Evolutionary conservation across 352 stramenopile species (phyloP).

Genomic region (Peronospora destructor): DNA sequence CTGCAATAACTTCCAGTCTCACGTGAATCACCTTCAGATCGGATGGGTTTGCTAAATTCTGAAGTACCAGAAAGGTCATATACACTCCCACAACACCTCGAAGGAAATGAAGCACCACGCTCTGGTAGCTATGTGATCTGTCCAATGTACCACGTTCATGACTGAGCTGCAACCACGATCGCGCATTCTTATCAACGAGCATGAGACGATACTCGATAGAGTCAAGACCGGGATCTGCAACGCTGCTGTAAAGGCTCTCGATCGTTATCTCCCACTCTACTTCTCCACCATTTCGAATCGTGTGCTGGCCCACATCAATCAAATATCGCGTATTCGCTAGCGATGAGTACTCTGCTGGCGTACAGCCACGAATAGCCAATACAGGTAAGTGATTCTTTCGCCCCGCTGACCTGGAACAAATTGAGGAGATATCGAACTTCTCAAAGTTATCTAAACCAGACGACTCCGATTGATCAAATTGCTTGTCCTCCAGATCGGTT

Average conservation of each 20-base stretch:
- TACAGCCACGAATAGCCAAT: conserved; percentile 71
- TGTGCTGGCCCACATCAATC: conserved; percentile 84
- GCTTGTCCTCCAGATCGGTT: conserved; percentile 36
- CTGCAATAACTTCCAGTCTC: conserved; percentile 78
- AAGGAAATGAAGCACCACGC: conserved; percentile 76
- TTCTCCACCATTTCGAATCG: conserved; percentile 77
- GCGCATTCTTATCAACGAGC: conserved; percentile 65
- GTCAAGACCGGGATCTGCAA: conserved; percentile 34
- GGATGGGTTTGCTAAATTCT: conserved; percentile 74
- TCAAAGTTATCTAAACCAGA: conserved; percentile 66
- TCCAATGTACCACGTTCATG: conserved; percentile 73
- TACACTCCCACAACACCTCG: conserved; percentile 77
- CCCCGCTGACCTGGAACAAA: conserved; percentile 35
- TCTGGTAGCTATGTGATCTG: conserved; percentile 69
- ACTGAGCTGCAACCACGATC: conserved; percentile 76
- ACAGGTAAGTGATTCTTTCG: conserved; percentile 50
- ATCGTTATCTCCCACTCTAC: conserved; percentile 88
- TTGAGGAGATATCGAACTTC: conserved; percentile 66
- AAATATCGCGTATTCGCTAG: conserved; percentile 80
- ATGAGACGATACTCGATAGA: conserved; percentile 72
- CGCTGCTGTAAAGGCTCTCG: conserved; percentile 58
- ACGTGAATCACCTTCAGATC: conserved; percentile 86
- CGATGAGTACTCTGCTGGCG: conserved; percentile 70
- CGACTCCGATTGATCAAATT: conserved; percentile 35
- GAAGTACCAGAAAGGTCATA: conserved; percentile 79